A percentile compares a stretch with the other conserved stretches of the same genome.
Conservation (phyloP, 257 asterid genomes). For the Orobanche coerulescens region DNA sequence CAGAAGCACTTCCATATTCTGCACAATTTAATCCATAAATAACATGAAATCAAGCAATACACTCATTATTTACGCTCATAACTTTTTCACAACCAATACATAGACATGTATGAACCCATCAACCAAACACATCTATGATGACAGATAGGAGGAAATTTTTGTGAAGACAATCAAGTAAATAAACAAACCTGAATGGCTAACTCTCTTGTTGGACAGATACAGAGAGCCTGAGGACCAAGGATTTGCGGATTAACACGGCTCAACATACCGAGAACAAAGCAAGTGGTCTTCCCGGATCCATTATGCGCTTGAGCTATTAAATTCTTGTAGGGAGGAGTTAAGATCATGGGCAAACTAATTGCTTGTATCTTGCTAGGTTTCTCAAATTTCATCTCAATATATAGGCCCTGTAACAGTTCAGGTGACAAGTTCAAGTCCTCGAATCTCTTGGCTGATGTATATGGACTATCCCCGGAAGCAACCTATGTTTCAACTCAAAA, state of each 20-base stretch:
- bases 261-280: slow-evolving; percentile 95
- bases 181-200: slow-evolving; percentile 76
- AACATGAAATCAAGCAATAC: not conserved
- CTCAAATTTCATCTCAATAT: slow-evolving; percentile 72
- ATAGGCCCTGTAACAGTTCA: slow-evolving; percentile 73
- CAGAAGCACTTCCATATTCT: slow-evolving; percentile 90
- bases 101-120: no score
- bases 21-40: slow-evolving; percentile 23
- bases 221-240: slow-evolving; percentile 81
- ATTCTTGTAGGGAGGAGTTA: slow-evolving; percentile 75
- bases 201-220: slow-evolving; percentile 96
- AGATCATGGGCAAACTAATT: slow-evolving; percentile 84
- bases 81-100: not conserved
- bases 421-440: slow-evolving; percentile 75
- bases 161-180: slow-evolving; percentile 6
- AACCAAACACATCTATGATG: no score
- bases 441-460: slow-evolving; percentile 64
- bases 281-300: slow-evolving; percentile 96
- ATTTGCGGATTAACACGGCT: slow-evolving; percentile 69
- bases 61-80: not conserved
- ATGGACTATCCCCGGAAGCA: slow-evolving; percentile 61
- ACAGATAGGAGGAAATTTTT: not conserved
- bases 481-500: slow-evolving; percentile 36
- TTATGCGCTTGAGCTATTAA: slow-evolving; percentile 94
- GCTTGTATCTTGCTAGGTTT: slow-evolving; percentile 80